Evolutionary conservation across 768 basidiomycete species (phyloP), one percentile per base, ranked within the genome.

Genomic region (Rhodotorula paludigena): DNA sequence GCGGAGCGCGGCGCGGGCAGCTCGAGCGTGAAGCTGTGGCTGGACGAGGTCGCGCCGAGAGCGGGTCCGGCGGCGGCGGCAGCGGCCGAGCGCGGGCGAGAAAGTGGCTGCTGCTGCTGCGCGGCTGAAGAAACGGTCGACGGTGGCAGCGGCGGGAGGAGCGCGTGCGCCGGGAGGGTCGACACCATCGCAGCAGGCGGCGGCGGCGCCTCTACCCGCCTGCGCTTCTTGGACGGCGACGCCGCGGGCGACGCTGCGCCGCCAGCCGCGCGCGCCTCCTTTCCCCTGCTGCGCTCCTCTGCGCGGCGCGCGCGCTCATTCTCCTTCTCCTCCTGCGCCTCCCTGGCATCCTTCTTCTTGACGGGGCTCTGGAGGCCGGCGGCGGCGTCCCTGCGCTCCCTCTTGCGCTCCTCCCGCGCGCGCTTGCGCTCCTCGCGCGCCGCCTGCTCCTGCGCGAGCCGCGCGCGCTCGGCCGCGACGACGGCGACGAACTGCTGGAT

Each of bases 401-500:
- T 14, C 28, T 16, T 23, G 56, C 42, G 20, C 60, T 30, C 55
- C 41, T 20, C 36, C 32, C 25, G 15, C 41, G 42, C 49, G 38
- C 20, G 36, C 45, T 51, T 65, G 11, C 47, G 12, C 47, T 57
- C 55, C 49, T 55, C 38, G 21, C 20, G 3, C 39, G 57, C 61
- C 25, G 45, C 35, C 35, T 3, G 12, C 51, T 41, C 77, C 86
- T 84, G 73, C 66, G 82, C 81, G 8, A 35, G 10, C 6, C 25
- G 49, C 21, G 33, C 25, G 41, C 88, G 81, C 78, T 86, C 87
- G 32, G 80, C 80, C 66, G 81, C 82, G 66, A 90, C 76, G 66
- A 85, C 76, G 45, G 79, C 78, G 10, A 89, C 88, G 78, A 93
- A 92, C 23, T 76, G 76, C 77, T 96, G 92, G 5, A 89, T 87